Conservation (phyloP, 2,329 filamentous ascomycete species). For the Verticillium klebahnii region DNA sequence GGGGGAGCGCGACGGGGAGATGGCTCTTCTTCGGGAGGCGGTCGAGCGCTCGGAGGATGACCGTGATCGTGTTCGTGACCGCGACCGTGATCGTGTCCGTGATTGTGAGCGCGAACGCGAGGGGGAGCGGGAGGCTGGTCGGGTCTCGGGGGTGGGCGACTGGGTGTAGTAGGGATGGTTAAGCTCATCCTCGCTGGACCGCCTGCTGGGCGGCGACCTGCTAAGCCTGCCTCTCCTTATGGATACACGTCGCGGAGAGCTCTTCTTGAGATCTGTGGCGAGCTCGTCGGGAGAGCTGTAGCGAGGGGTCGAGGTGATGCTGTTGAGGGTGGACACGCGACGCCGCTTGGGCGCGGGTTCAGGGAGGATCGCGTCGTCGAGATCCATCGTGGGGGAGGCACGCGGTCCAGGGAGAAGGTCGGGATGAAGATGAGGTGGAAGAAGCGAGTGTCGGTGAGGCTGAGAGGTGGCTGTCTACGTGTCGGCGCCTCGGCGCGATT, state of each 20-base stretch:
- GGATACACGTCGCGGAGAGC: conserved; percentile 9
- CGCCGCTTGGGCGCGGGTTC: conserved; percentile 36
- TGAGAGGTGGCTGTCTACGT: too few species aligned
- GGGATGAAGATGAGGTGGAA: neutral
- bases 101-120: conserved; percentile 25
- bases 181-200: conserved; percentile 16
- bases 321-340: conserved; percentile 32
- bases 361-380: conserved; percentile 13
- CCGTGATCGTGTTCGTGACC: conserved; percentile 17
- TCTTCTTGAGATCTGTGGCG: neutral
- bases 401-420: neutral
- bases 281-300: conserved; percentile 43
- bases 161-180: conserved; percentile 16
- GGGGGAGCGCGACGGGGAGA: neutral
- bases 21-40: neutral
- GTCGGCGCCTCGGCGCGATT: too few species aligned
- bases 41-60: neutral
- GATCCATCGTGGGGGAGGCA: conserved; percentile 8
- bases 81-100: conserved; percentile 24
- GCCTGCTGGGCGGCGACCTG: conserved; percentile 11
- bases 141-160: conserved; percentile 31
- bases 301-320: conserved; percentile 30
- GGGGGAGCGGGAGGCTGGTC: conserved; percentile 24
- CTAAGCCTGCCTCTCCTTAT: conserved; percentile 10
- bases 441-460: neutral